Conservation (phyloP, 176 grass and related monocot species). For the Juncus effusus region DNA sequence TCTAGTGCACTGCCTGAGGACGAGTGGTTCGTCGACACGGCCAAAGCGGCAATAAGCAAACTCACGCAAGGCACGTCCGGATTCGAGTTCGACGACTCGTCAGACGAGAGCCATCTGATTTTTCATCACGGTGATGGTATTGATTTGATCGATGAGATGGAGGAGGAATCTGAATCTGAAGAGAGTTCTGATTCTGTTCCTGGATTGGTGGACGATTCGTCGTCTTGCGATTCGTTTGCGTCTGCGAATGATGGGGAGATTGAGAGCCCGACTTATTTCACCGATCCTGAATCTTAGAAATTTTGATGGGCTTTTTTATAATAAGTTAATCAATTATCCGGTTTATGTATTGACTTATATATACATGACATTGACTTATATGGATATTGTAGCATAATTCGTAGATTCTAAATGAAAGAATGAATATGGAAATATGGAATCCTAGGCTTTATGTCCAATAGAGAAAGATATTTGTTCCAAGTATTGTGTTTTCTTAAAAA, state of each 20-base stretch:
- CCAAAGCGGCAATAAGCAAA: conserved; percentile 82
- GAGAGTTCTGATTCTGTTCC: conserved; percentile 42
- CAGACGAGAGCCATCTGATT: conserved; percentile 46
- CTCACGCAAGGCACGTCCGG: conserved; percentile 75
- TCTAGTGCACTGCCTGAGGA: conserved; percentile 79
- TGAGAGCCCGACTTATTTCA: conserved; percentile 80
- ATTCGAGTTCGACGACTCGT: conserved; percentile 33
- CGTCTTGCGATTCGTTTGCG: conserved; percentile 79
- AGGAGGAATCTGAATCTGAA: conserved; percentile 63
- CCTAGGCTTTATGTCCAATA: no score
- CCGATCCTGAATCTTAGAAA: conserved; percentile 49
- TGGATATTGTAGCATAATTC: no score
- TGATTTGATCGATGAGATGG: not conserved
- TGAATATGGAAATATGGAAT: no score
- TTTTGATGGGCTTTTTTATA: not conserved
- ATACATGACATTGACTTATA: not conserved
- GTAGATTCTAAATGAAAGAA: no score
- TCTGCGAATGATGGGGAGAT: conserved; percentile 84
- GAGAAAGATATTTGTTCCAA: no score
- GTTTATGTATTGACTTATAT: conserved; percentile 1
- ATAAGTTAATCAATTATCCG: not conserved
- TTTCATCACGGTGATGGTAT: conserved; percentile 8
- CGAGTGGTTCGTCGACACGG: conserved; percentile 85
- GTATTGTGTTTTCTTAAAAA: no score
- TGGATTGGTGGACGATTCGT: conserved; percentile 18